These are phyloP conservation scores for Jamesozyma piceae DNA, from an alignment of 805 yeast genomes.

Conservation along the genomic window DNA sequence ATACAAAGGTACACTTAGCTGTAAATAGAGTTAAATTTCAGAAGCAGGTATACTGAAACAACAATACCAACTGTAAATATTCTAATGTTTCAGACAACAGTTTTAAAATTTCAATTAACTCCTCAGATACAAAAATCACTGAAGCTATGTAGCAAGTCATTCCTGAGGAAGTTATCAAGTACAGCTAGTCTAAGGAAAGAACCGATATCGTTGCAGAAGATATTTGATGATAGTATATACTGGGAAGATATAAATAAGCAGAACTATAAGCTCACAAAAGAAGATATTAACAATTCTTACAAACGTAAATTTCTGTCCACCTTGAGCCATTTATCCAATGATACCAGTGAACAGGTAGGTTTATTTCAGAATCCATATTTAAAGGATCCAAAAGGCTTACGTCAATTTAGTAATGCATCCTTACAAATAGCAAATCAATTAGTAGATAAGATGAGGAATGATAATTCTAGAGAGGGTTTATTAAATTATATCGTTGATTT, in stretches of 20 bases:
- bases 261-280: conserved; percentile 7
- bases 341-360: conserved; percentile 37
- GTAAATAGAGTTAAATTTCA: too few relatives aligned
- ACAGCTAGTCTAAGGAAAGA: neutral
- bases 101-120: neutral
- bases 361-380: conserved; percentile 67
- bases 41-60: too few relatives aligned
- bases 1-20: too few relatives aligned
- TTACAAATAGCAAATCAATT: conserved; percentile 55
- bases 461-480: conserved; percentile 37
- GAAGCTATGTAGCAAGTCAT: neutral
- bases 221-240: conserved; percentile 53
- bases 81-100: neutral
- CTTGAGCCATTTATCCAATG: neutral
- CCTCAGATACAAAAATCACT: neutral
- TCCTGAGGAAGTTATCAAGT: neutral
- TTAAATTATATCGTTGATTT: conserved; percentile 49
- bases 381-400: conserved; percentile 59
- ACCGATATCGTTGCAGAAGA: conserved; percentile 29
- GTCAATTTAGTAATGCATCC: conserved; percentile 56
- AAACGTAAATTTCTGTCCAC: conserved; percentile 7
- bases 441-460: conserved; percentile 45
- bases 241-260: conserved; percentile 44
- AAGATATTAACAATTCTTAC: conserved; percentile 4
- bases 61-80: too few relatives aligned